These are phyloP conservation scores for Orbilia quercus DNA, from an alignment of 2,329 filamentous ascomycete species.

Conservation along the genomic window DNA sequence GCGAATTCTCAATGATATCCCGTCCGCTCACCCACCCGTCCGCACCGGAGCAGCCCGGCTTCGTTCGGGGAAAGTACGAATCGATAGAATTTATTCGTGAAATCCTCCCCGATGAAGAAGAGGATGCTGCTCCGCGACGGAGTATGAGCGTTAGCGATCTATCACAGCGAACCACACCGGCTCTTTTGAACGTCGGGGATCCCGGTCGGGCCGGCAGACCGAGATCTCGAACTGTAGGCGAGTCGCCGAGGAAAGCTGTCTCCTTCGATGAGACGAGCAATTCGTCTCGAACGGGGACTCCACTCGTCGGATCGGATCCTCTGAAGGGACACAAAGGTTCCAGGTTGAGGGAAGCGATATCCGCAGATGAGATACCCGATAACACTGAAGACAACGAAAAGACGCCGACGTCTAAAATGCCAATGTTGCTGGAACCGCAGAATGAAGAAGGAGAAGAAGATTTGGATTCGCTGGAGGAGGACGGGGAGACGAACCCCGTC, in stretches of 20 bases:
- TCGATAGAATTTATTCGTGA: constrained; percentile 92
- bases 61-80: constrained; percentile 88
- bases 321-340: constrained; percentile 15
- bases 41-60: constrained; percentile 75
- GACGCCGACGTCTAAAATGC: constrained; percentile 15
- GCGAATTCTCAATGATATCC: constrained; percentile 83
- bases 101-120: constrained; percentile 68
- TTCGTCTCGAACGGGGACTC: not conserved
- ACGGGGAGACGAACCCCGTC: constrained; percentile 71
- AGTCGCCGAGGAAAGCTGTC: constrained; percentile 37
- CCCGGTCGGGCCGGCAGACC: constrained; percentile 12
- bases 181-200: constrained; percentile 20
- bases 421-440: constrained; percentile 51
- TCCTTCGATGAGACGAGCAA: constrained; percentile 28
- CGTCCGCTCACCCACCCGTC: constrained; percentile 82
- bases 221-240: constrained; percentile 38
- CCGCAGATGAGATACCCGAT: constrained; percentile 41
- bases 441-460: constrained; percentile 64
- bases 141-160: constrained; percentile 53
- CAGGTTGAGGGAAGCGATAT: constrained; percentile 36
- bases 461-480: constrained; percentile 60
- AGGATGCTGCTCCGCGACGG: constrained; percentile 27
- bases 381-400: constrained; percentile 19
- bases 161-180: constrained; percentile 18
- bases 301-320: constrained; percentile 1